Base-by-base conservation (phyloP, 2,329 filamentous ascomycete genomes). In the Penicillium sp. region DNA sequence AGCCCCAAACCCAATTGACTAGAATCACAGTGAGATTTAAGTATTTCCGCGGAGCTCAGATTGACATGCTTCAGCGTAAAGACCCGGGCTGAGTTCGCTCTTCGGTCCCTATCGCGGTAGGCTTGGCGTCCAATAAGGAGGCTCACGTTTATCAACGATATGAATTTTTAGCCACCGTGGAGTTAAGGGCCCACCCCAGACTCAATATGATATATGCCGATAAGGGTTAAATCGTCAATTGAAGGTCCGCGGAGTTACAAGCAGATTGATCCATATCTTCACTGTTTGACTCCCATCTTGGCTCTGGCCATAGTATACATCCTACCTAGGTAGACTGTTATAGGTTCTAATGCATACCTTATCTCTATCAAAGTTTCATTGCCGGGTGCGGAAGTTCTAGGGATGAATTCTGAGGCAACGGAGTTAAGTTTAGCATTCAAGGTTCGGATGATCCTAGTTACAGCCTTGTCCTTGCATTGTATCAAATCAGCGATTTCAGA, bases 41-140 rank as follows among this genome's bases (percentile, higher is more conserved):
- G 32, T 61, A 64, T 63, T 58, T 66, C 63, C 63, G 63, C 63
- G 63, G 63, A 65, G 56, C 10, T 56, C 16, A 51, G 48, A 61
- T 55, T 43, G 42, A 55, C 40, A 18, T 6, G 35, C 3, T 20
- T 35, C 31, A 32, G 52, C 40, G 4, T 18, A 13, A 11, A 32
- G 53, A 57, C 49, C 56, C 1, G 10, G 34, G 49, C 40, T 20
- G 50, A 50, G 35, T 14, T 49, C 22, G 14, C 22, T 24, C 24
- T 39, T 53, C 42, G 22, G 31, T 60, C 29, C 46, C 62, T 65
- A 61, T 65, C 61, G 55, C 52, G 4, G 37, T 11, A 34, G 9
- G 16, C 18, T 34, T 18, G 18, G 35, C 45, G 44, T 57, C 66
- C 66, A 68, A 69, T 69, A 51, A 63, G 58, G 59, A 32, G 26